Evolutionary conservation across 2,329 filamentous ascomycete genomes (phyloP).

Genomic region (Fusarium fujikuroi): DNA sequence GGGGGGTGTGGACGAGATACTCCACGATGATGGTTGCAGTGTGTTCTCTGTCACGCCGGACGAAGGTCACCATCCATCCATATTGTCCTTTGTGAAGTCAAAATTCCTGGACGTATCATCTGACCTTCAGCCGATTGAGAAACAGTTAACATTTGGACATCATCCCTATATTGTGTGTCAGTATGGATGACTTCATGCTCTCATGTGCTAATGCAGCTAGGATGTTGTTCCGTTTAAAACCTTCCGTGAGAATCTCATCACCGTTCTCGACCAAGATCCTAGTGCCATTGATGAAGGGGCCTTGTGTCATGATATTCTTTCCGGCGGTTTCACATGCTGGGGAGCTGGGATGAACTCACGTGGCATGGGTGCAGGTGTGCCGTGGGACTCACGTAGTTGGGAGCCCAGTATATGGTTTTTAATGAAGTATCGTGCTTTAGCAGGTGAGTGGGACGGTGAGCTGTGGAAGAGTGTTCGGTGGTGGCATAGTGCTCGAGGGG

Average conservation of each 20-base stretch:
- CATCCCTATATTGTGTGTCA: constrained; percentile 49
- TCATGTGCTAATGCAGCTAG: constrained; percentile 28
- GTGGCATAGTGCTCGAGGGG: constrained; percentile 46
- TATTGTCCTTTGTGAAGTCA: constrained; percentile 40
- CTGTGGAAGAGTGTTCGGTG: constrained; percentile 48
- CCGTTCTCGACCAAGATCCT: constrained; percentile 39
- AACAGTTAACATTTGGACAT: constrained; percentile 48
- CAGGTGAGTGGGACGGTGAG: constrained; percentile 51
- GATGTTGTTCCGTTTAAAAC: constrained; percentile 49
- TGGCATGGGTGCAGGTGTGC: constrained; percentile 51
- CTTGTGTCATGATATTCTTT: constrained; percentile 50
- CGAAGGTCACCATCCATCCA: constrained; percentile 36
- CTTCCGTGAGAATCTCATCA: constrained; percentile 48
- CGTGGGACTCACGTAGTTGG: constrained; percentile 58
- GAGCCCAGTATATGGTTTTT: constrained; percentile 57
- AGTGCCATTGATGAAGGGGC: constrained; percentile 49
- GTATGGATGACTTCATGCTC: background rate
- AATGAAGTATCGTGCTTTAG: constrained; percentile 52
- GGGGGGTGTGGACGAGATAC: constrained; percentile 38
- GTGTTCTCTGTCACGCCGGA: constrained; percentile 46
- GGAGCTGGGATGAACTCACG: constrained; percentile 44
- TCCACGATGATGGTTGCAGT: constrained; percentile 46
- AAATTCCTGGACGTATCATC: constrained; percentile 40
- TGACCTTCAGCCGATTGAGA: constrained; percentile 48
- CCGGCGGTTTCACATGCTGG: constrained; percentile 53